Evolutionary conservation across 768 basidiomycete species (phyloP).

Genomic region (Hypholoma sublateritium): DNA sequence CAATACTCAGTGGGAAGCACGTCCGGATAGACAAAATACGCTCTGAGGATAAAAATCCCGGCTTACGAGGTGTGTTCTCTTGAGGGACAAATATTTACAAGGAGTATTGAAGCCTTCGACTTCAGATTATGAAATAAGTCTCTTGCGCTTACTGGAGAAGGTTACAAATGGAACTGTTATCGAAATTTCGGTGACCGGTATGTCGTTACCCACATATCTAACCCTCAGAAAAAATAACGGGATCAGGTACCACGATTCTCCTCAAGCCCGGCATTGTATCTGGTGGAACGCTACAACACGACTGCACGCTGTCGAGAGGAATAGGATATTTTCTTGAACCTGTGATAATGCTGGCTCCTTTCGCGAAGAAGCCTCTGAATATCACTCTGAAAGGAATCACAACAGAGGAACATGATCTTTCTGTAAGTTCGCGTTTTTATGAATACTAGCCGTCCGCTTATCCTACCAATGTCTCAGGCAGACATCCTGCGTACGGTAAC

Average conservation of each 20-base stretch:
- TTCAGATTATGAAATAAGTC: conserved; percentile 88
- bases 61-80: conserved; percentile 68
- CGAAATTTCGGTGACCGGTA: conserved; percentile 95
- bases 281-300: conserved; percentile 80
- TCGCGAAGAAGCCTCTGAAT: conserved; percentile 84
- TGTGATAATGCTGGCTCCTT: conserved; percentile 86
- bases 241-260: conserved; percentile 82
- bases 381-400: conserved; percentile 88
- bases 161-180: conserved; percentile 92
- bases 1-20: conserved; percentile 83
- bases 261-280: conserved; percentile 91
- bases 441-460: background rate
- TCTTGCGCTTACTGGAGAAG: conserved; percentile 85
- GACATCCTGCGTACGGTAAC: conserved; percentile 90
- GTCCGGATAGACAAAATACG: conserved; percentile 88
- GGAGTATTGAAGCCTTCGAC: background rate
- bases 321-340: conserved; percentile 96
- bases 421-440: conserved; percentile 45
- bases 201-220: conserved; percentile 13
- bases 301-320: conserved; percentile 85
- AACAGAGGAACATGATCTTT: conserved; percentile 89
- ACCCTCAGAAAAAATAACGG: background rate
- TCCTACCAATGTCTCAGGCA: conserved; percentile 45
- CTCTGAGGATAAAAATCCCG: conserved; percentile 90
- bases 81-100: background rate